Conservation (phyloP, 106 monocot species). For the Vanilla planifolia region DNA sequence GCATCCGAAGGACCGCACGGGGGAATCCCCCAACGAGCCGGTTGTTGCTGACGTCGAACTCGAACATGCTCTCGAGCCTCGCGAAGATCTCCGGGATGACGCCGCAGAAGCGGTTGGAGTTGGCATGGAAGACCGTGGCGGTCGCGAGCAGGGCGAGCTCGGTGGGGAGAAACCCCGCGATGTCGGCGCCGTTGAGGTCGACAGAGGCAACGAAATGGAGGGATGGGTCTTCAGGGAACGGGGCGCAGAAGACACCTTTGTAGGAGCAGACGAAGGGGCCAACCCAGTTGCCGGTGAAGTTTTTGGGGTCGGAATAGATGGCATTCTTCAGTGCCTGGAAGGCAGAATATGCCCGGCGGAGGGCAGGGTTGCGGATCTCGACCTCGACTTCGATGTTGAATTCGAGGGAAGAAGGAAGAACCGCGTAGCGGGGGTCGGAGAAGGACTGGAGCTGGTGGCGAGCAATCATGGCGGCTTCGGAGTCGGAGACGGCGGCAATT, state of each 20-base stretch:
- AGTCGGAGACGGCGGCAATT: background rate
- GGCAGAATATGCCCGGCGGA: constrained; percentile 63
- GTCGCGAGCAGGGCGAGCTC: constrained; percentile 58
- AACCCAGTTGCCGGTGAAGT: constrained; percentile 55
- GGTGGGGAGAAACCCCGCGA: constrained; percentile 64
- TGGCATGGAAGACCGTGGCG: constrained; percentile 66
- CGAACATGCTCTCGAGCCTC: constrained; percentile 34
- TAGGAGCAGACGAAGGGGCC: constrained; percentile 66
- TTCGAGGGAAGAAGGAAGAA: background rate
- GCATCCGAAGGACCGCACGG: background rate
- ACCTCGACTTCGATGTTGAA: background rate
- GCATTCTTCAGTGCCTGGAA: constrained; percentile 71
- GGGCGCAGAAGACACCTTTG: constrained; percentile 59
- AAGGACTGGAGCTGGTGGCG: background rate
- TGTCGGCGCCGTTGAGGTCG: constrained; percentile 75
- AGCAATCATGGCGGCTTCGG: background rate
- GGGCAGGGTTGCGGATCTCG: constrained; percentile 15
- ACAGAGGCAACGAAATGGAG: constrained; percentile 45
- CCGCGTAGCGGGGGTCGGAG: background rate
- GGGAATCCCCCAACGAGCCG: constrained; percentile 57
- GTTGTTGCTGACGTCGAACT: constrained; percentile 78
- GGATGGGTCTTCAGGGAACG: constrained; percentile 27
- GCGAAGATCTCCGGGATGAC: constrained; percentile 31
- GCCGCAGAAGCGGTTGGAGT: constrained; percentile 88
- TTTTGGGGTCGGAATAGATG: constrained; percentile 63